phyloP scores from a whole-genome alignment of 768 basidiomycete genomes.

The Cubamyces lactineus region DNA sequence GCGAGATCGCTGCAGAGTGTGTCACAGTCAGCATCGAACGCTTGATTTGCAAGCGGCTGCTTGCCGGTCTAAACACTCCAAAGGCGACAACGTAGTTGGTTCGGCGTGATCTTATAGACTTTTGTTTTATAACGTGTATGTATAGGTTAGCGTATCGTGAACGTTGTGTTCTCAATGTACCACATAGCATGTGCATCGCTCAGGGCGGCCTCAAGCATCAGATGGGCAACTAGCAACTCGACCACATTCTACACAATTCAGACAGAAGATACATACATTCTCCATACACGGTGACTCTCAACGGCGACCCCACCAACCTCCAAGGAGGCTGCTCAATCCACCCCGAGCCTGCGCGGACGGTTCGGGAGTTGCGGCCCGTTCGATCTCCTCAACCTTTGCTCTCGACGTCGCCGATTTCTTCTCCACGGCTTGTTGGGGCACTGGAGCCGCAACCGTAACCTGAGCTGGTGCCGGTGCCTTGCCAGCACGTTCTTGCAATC shows the following conservation, averaged over 20 bases:
- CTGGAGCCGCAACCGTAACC: constrained; percentile 20
- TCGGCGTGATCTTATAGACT: too few species aligned
- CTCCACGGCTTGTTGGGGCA: constrained; percentile 39
- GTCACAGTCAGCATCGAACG: constrained; percentile 7
- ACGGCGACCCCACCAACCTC: constrained; percentile 81
- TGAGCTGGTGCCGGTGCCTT: constrained; percentile 42
- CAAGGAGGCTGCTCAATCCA: constrained; percentile 68
- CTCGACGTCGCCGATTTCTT: constrained; percentile 50
- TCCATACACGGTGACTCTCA: constrained; percentile 11
- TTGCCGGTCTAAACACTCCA: background rate
- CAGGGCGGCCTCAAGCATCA: too few species aligned
- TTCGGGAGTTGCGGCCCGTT: constrained; percentile 53
- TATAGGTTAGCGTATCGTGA: too few species aligned
- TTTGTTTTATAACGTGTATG: too few species aligned
- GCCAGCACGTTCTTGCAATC: constrained; percentile 71
- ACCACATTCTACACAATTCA: background rate
- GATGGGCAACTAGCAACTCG: too few species aligned
- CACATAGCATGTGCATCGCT: too few species aligned
- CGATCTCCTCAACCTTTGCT: constrained; percentile 60
- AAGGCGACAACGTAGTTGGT: too few species aligned
- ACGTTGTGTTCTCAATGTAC: too few species aligned
- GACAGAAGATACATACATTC: background rate
- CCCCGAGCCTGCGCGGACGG: constrained; percentile 47
- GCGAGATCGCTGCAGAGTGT: background rate
- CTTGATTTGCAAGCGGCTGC: background rate